Evolutionary conservation across 192 early-diverging fungal species (phyloP), one percentile per base, ranked within the genome.

Genomic region (Coemansia sp.): DNA sequence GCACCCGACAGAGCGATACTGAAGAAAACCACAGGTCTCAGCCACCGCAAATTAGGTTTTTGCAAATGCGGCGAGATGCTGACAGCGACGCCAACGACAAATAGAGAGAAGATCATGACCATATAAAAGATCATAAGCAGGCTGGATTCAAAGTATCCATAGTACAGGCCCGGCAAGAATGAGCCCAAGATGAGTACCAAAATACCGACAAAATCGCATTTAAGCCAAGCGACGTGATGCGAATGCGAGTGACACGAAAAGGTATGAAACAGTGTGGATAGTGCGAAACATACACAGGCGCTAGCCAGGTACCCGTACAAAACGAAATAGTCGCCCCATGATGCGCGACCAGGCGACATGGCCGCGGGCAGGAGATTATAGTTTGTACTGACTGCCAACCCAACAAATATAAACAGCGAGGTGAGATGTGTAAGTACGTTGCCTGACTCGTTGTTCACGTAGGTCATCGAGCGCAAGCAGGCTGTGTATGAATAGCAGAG

Each of bases 121-220:
- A 88, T 82, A 77, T 93, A 95, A 50, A 82, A 37, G 12, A 70
- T 37, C 75, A 86, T 87, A 45, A 74, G 73, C 21, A 42, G 38
- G 2, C 77, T 75, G 69, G 86, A 71, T 74, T 89, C 89, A 68
- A 80, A 89, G 77, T 90, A 90, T 1, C 74, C 75, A 64, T 85
- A 85, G 74, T 82, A 83, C 63, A 85, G 58, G 57, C 81, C 70
- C 3, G 84, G 84, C 38, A 77, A 46, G 64, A 74, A 80, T 4
- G 84, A 85, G 57, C 80, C 84, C 37, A 91, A 81, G 72, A 94
- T 95, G 61, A 96, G 84, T 15, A 88, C 81, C 46, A 93, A 89
- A 68, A 97, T 98, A 37, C 95, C 95, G 34, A 92, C 87, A 88
- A 95, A 97, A 75, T 96, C 96, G 59, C 92, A 92, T 73, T 95